Evolutionary conservation across 768 basidiomycete species (phyloP), one percentile per base, ranked within the genome.

Genomic region (Cyclocybe aegerita): DNA sequence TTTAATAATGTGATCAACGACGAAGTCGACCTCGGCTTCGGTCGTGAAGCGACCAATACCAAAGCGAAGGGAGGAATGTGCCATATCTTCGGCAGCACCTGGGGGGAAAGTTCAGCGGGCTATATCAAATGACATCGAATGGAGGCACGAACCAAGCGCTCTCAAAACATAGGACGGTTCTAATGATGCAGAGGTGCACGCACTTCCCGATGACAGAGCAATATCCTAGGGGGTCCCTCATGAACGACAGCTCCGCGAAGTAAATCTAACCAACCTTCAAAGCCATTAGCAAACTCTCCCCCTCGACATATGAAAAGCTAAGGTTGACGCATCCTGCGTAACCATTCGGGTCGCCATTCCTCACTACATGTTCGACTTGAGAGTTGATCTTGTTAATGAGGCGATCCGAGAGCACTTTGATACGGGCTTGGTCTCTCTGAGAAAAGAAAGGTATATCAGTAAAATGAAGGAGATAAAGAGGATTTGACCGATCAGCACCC

Each of bases 31-130:
- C 71, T 99, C 97, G 3, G 86, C 91, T 65, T 98, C 94, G 1
- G 97, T 99, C 12, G 96, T 98, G 70, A 99, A 99, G 15, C 97
- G 85, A 17, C 97, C 97, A 53, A 99, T 89, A 40, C 97, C 97
- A 68, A 99, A 99, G 17, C 97, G 89, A 48, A 99, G 78, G 12
- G 93, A 96, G 12, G 94, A 97, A 66, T 99, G 97, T 0, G 97
- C 97, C 94, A 98, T 97, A 62, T 98, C 97, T 66, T 99, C 97
- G 23, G 94, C 93, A 33, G 96, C 93, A 59, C 92, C 90, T 87
- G 56, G 11, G 56, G 17, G n/a, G 46, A 14, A 58, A 48, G 10
- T 9, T 50, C 4, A 55, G 29, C 40, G 3, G 46, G 23, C 35
- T 31, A n/a, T 41, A 2, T 23, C 37, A 39, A 42, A 16, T 6